phyloP scores from a whole-genome alignment of 345 rosid genomes.

The Gossypium ekmanianum region DNA sequence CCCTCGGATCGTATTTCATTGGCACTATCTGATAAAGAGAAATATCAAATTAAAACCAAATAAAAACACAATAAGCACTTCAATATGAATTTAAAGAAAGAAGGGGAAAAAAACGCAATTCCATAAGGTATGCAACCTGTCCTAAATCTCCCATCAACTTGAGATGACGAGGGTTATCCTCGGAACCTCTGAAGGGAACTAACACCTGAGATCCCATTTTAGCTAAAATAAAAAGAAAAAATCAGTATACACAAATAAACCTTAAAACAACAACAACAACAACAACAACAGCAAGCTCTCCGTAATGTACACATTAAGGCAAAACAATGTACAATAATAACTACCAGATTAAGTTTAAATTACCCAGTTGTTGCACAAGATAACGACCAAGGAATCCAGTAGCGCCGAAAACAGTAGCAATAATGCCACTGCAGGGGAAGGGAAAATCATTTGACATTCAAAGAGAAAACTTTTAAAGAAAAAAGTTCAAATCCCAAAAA shows the following conservation, averaged over 20 bases:
- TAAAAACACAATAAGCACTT: neutral
- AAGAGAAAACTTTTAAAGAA: neutral
- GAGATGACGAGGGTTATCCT: conserved; percentile 87
- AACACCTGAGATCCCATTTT: conserved; percentile 60
- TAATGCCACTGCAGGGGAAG: conserved; percentile 64
- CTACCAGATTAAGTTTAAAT: conserved; percentile 22
- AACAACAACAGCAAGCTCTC: neutral
- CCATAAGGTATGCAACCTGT: conserved; percentile 48
- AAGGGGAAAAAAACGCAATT: neutral
- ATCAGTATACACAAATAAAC: neutral
- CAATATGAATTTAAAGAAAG: neutral
- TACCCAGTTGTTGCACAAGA: conserved; percentile 97
- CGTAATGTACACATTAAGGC: neutral
- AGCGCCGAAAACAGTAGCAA: conserved; percentile 96
- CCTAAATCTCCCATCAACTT: conserved; percentile 99
- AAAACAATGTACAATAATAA: neutral
- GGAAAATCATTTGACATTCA: neutral
- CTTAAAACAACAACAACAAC: neutral
- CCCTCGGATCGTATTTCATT: conserved; percentile 84
- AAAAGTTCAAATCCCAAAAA: neutral
- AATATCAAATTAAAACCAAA: conserved; percentile 5
- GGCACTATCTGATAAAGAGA: conserved; percentile 70
- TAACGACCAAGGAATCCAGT: conserved; percentile 99
- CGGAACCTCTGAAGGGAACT: conserved; percentile 95
- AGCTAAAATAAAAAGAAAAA: neutral